These are phyloP conservation scores for Aspergillus hortae DNA, from an alignment of 2,329 filamentous ascomycete genomes.

Conservation along the genomic window DNA sequence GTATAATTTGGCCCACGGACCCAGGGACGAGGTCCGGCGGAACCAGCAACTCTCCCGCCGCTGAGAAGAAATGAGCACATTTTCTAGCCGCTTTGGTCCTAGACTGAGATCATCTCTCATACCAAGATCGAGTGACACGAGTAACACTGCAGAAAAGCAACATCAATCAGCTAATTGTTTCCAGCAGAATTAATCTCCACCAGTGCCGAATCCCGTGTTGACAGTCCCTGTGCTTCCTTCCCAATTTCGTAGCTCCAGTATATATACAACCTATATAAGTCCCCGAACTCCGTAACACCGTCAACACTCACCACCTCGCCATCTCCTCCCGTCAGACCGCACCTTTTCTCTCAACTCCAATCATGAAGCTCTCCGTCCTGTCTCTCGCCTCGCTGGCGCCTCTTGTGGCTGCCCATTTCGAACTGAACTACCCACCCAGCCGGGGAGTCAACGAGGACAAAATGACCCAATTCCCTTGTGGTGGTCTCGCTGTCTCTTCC, in stretches of 20 bases:
- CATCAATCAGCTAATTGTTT: too few species aligned
- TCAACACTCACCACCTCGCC: neutral
- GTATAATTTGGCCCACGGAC: neutral
- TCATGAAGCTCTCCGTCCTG: conserved; percentile 32
- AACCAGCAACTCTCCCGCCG: too few species aligned
- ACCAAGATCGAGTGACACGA: neutral
- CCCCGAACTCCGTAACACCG: too few species aligned
- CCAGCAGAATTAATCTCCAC: too few species aligned
- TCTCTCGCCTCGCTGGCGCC: conserved; percentile 41
- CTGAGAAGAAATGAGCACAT: conserved; percentile 32
- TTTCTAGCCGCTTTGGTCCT: conserved; percentile 16
- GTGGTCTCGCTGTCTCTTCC: conserved; percentile 45
- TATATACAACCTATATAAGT: too few species aligned
- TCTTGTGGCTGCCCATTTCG: conserved; percentile 53
- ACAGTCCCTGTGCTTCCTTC: too few species aligned
- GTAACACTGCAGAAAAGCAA: too few species aligned
- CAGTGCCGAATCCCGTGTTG: too few species aligned
- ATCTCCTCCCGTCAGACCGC: neutral
- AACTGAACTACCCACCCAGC: conserved; percentile 49
- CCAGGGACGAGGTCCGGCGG: neutral
- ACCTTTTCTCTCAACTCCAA: conserved; percentile 1
- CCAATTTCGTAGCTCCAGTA: too few species aligned
- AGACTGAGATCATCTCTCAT: neutral
- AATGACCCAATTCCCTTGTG: conserved; percentile 49
- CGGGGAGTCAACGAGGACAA: conserved; percentile 50